These are phyloP conservation scores for Aspergillus conjunctus DNA, from an alignment of 495 filamentous ascomycete genomes.

Conservation along the genomic window DNA sequence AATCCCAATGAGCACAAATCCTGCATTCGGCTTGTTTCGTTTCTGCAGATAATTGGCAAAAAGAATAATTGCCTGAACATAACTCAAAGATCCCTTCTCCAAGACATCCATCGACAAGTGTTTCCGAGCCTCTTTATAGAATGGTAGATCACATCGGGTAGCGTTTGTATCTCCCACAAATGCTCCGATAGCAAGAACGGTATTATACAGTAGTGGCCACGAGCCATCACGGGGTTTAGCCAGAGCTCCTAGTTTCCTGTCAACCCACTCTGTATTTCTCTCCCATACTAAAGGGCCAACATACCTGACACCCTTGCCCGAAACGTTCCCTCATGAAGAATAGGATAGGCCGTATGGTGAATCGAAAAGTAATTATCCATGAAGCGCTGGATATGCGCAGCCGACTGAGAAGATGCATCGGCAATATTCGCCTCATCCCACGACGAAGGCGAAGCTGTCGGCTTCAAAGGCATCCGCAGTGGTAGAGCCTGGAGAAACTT, in stretches of 20 bases:
- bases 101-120: slow-evolving; percentile 27
- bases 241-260: slow-evolving; percentile 16
- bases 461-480: slow-evolving; percentile 23
- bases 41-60: slow-evolving; percentile 30
- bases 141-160: slow-evolving; percentile 20
- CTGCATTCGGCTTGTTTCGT: slow-evolving; percentile 29
- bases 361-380: slow-evolving; percentile 26
- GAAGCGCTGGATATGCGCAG: slow-evolving; percentile 10
- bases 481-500: slow-evolving; percentile 28
- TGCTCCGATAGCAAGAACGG: slow-evolving; percentile 25
- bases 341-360: slow-evolving; percentile 26
- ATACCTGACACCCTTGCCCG: slow-evolving; percentile 26
- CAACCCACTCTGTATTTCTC: background rate
- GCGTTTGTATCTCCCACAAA: slow-evolving; percentile 27
- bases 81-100: slow-evolving; percentile 27
- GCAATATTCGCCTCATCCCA: slow-evolving; percentile 23
- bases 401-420: no score
- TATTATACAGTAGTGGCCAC: slow-evolving; percentile 27
- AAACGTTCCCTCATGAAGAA: slow-evolving; percentile 27
- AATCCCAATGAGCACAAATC: slow-evolving; percentile 28
- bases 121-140: slow-evolving; percentile 24
- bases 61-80: slow-evolving; percentile 26
- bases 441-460: slow-evolving; percentile 24
- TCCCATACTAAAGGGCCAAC: background rate
- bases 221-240: slow-evolving; percentile 26